phyloP scores from a whole-genome alignment of 176 grass and related monocot species.

The Echinochloa phyllopogon region DNA sequence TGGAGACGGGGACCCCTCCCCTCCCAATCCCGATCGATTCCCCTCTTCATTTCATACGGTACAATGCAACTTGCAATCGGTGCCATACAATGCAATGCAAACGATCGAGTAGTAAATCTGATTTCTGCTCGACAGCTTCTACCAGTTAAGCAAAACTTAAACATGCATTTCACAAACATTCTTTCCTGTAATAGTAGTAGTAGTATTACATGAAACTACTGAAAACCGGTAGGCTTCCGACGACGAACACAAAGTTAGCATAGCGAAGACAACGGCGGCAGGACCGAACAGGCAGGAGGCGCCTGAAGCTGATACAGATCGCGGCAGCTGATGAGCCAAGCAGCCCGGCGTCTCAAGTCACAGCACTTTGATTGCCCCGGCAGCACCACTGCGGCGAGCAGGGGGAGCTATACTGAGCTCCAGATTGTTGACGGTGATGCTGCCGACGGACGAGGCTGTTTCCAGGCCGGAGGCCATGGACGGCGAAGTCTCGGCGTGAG shows the following conservation, averaged over 20 bases:
- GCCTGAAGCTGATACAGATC: slow-evolving; percentile 10
- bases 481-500: slow-evolving; percentile 13
- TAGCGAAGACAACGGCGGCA: background rate
- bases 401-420: slow-evolving; percentile 83
- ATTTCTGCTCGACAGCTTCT: slow-evolving; percentile 30
- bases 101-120: background rate
- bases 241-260: slow-evolving; percentile 35
- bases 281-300: background rate
- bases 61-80: background rate
- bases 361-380: slow-evolving; percentile 65
- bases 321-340: background rate
- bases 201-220: slow-evolving; percentile 16
- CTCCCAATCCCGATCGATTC: background rate
- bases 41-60: background rate
- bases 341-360: slow-evolving; percentile 35
- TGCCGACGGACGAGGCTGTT: slow-evolving; percentile 40
- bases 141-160: slow-evolving; percentile 22
- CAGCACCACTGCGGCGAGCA: slow-evolving; percentile 2
- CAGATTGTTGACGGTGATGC: slow-evolving; percentile 61
- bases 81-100: background rate
- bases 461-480: slow-evolving; percentile 44
- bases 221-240: slow-evolving; percentile 13
- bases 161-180: slow-evolving; percentile 17
- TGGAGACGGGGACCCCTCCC: slow-evolving; percentile 33
- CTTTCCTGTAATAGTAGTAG: slow-evolving; percentile 28